Evolutionary conservation across 345 rosid genomes (phyloP), one percentile per base, ranked within the genome.

Genomic region (Dipteronia dyeriana): DNA sequence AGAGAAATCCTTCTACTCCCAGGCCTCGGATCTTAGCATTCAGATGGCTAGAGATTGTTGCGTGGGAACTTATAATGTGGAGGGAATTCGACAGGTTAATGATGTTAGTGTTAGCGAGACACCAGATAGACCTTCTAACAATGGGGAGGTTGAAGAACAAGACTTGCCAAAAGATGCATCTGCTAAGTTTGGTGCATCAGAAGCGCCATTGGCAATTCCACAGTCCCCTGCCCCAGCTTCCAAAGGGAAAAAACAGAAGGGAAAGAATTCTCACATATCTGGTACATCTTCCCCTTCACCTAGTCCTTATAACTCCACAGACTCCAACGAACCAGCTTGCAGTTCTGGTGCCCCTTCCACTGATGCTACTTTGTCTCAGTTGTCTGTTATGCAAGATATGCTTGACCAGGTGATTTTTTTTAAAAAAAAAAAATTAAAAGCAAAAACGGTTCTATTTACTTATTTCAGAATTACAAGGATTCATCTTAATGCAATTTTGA

Each of bases 21-120:
- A 90, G 86, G 89, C 95, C 34, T 88, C 93, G 5, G 88, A 87
- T 85, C 87, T 89, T 69, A 82, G 91, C 83, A 84, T 88, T 79
- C 87, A 84, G 81, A 82, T 88, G 88, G 85, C 85, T 20, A 85
- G 85, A 81, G 95, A 89, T 64, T 80, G 76, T 70, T 66, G 78
- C 70, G 74, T 64, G 45, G 87, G 84, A 81, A 78, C 71, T 49
- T 82, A 76, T 85, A 74, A 62, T 78, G 75, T 69, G 79, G 91
- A 78, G 75, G 86, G 74, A 68, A 76, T 77, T 74, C 83, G 23
- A 68, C 85, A 79, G 69, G 75, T 59, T 73, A 73, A 69, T 80
- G 83, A 70, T 43, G 79, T 66, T 68, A 62, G 80, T 73, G 77
- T 77, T 59, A 67, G 77, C 13, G 86, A 68, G 75, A 63, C 54